Evolutionary conservation across 768 basidiomycete genomes (phyloP), one percentile per base, ranked within the genome.

Genomic region (Boletellus ananiceps): DNA sequence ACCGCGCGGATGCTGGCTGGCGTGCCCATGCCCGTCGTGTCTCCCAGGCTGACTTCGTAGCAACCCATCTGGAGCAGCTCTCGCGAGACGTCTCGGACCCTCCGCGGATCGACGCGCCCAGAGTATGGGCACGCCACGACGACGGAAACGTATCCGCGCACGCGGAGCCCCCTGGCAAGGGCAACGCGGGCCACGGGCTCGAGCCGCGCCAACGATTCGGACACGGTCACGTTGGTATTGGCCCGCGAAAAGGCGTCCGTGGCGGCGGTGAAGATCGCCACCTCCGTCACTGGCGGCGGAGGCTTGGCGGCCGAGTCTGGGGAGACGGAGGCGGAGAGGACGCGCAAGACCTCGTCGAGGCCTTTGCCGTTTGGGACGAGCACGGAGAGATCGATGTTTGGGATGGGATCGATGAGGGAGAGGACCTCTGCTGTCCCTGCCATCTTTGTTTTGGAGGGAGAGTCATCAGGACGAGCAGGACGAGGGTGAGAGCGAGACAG

Each of bases 21-120:
- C 40, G 84, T 87, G 2, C 88, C 94, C 40, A 82, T 81, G 0
- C 94, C 94, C 2, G 90, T 88, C 2, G 94, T 98, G 64, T 98
- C 95, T 0, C 92, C 93, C 18, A 97, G 69, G 58, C 88, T 88
- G 43, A 94, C 81, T 66, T 98, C 89, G 64, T 95, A 95, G 63
- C 92, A 95, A 0, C 94, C 94, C 88, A 96, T 93, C 51, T 90
- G 83, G 5, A 82, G 51, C 32, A 98, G 65, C 55, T 79, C 82
- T 54, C 78, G 78, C 0, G 89, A 73, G 19, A 95, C 80, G 34
- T 85, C 80, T 44, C 81, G 74, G 8, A 93, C 91, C 15, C 68
- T 68, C 40, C 68, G 66, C 14, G 80, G 80, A 54, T 84, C 83
- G 18, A 88, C 84, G 16, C 71, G 70, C 2, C 94, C 94, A n/a